Percentiles rank a stretch among this genome's conserved stretches.
Conservation (phyloP, 352 stramenopile genomes). For the Pythium coloratum region DNA sequence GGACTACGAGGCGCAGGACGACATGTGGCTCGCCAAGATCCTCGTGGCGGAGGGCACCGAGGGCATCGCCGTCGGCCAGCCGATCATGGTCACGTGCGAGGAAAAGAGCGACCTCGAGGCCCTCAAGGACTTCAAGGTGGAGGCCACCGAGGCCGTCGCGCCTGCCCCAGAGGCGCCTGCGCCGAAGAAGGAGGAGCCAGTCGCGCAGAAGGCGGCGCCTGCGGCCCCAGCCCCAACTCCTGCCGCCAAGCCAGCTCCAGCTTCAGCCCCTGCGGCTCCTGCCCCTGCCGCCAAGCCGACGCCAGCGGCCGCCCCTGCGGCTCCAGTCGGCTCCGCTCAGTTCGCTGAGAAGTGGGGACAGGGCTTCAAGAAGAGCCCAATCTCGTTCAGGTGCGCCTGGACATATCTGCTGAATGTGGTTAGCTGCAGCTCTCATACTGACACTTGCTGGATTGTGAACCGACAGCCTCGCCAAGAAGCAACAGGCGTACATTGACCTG, state of each 20-base stretch:
- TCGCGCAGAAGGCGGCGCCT: conserved; percentile 43
- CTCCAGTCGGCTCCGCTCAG: conserved; percentile 18
- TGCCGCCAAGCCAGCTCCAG: conserved; percentile 29
- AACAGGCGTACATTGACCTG: conserved; percentile 81
- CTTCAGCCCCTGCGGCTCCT: conserved; percentile 21
- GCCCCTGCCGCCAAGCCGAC: conserved; percentile 18
- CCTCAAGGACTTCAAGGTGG: conserved; percentile 79
- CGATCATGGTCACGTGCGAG: conserved; percentile 96
- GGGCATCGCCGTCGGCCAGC: conserved; percentile 91
- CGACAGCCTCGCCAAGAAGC: conserved; percentile 74
- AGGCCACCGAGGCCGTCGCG: conserved; percentile 29
- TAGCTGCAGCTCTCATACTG: background rate
- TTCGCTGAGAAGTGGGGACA: conserved; percentile 80
- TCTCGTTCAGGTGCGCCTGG: conserved; percentile 49
- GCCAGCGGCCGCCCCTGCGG: conserved; percentile 13
- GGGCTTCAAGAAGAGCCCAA: conserved; percentile 77
- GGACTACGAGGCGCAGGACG: conserved; percentile 98
- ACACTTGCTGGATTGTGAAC: background rate
- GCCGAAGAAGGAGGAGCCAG: conserved; percentile 68
- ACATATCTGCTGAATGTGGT: background rate
- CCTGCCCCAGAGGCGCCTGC: conserved; percentile 47
- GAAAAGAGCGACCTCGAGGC: conserved; percentile 72
- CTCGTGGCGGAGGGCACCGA: conserved; percentile 89
- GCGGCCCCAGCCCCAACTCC: conserved; percentile 16
- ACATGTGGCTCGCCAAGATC: conserved; percentile 96